Base-by-base conservation (phyloP, 192 early-diverging fungal species). In the Backusella westeae region DNA sequence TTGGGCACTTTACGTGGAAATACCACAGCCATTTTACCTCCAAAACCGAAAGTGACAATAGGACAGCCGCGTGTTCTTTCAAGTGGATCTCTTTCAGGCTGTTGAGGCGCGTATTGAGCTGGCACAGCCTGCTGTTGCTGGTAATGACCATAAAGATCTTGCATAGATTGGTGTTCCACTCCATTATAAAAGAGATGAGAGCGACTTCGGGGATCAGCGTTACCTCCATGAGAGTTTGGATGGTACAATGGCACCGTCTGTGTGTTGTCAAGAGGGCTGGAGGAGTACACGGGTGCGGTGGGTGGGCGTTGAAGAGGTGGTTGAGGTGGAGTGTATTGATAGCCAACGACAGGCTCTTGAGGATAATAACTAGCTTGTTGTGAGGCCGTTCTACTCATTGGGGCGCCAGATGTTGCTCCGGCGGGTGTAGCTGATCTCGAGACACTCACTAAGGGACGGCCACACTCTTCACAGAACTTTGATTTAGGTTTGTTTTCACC, bases 31-130 rank as follows among this genome's bases (percentile, higher is more conserved):
- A 94, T 76, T 65, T 86, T 83, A 34, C 93, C 93, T 71, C 93
- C 93, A 84, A 94, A 92, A n/a, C 93, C 93, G 81, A 94, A 93
- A 0, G 91, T 82, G 19, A 89, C 81, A 34, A 94, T 69, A 3
- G 93, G 93, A 34, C 85, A 87, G 10, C 88, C 88, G 53, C 82
- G 74, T 59, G 75, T 65, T 49, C 88, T 81, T 15, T 81, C 74
- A 21, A 89, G 70, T 29, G 85, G 84, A 73, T 88, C 87, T 15
- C 9, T 8, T 17, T 36, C 6, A 34, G 36, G 63, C 42, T 39
- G 39, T 8, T 42, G 74, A 23, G 67, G 42, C 52, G 42, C 41
- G 63, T 67, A 23, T 26, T 38, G 56, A 1, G 23, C 9, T 14
- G 35, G 34, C 39, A 15, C 39, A 35, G 23, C 9, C 14, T 76